These are phyloP conservation scores for Monocercomonoides exilis DNA, from an alignment of 78 protist species.

Conservation along the genomic window DNA sequence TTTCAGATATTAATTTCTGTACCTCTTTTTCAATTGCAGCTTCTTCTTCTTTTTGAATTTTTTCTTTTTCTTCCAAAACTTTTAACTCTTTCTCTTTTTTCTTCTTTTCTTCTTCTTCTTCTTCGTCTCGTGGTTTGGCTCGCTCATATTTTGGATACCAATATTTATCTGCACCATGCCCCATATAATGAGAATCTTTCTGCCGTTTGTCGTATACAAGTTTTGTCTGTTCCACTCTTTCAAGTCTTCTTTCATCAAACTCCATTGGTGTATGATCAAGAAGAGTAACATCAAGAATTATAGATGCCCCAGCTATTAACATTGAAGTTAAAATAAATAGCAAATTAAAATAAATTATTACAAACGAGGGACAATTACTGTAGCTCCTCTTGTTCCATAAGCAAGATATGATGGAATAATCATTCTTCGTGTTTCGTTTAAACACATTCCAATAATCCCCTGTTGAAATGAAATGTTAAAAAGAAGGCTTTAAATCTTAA, in stretches of 20 bases:
- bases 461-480: no score
- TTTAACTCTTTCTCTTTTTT: no score
- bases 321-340: not conserved
- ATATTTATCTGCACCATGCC: not conserved
- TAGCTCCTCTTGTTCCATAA: not conserved
- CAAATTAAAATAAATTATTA: no score
- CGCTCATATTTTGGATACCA: not conserved
- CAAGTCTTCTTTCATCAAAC: not conserved
- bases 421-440: not conserved
- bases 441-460: not conserved
- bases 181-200: not conserved
- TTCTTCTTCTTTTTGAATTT: not conserved
- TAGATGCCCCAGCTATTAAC: not conserved
- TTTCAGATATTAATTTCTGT: no score
- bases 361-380: not conserved
- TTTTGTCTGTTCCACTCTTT: not conserved
- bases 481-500: no score
- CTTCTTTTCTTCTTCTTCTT: not conserved
- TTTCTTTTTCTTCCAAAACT: not conserved
- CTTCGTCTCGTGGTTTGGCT: not conserved
- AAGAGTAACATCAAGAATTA: not conserved
- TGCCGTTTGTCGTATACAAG: not conserved
- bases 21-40: no score
- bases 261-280: not conserved
- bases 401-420: not conserved